Conservation (phyloP, 2,329 filamentous ascomycete species). For the Chaetomium olivaceum region DNA sequence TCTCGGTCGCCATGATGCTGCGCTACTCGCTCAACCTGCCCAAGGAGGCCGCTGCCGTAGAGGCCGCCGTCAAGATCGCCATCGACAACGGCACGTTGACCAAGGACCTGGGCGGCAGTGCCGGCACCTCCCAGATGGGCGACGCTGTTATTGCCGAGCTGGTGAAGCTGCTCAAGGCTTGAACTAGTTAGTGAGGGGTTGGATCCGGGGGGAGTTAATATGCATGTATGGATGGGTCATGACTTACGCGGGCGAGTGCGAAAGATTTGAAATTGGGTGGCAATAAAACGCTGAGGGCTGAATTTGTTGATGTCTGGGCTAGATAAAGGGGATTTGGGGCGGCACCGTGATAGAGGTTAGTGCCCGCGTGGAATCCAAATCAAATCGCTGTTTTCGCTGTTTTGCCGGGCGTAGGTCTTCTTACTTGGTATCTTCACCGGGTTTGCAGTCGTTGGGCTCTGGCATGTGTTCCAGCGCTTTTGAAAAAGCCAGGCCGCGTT, state of each 20-base stretch:
- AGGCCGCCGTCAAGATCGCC: slow-evolving; percentile 75
- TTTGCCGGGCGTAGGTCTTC: background rate
- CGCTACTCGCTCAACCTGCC: slow-evolving; percentile 85
- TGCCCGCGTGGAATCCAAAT: slow-evolving; percentile 5
- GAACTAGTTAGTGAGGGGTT: background rate
- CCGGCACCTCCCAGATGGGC: slow-evolving; percentile 71
- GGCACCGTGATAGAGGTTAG: background rate
- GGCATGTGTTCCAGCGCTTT: background rate
- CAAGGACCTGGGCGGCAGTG: slow-evolving; percentile 78
- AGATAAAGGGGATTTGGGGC: background rate
- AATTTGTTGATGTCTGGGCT: background rate
- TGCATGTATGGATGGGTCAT: background rate
- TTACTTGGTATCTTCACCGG: background rate
- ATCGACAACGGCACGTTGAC: slow-evolving; percentile 80
- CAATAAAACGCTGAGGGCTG: background rate
- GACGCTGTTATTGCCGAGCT: slow-evolving; percentile 79
- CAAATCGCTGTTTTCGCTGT: slow-evolving; percentile 1
- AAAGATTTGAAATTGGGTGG: background rate
- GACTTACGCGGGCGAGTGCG: background rate
- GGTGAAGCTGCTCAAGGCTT: slow-evolving; percentile 61
- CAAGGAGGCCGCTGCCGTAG: slow-evolving; percentile 74
- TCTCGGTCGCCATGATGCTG: slow-evolving; percentile 94
- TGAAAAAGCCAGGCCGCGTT: background rate
- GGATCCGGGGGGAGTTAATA: background rate
- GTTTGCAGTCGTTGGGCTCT: too few relatives aligned